Percentiles rank a stretch among this genome's conserved stretches.
Evolutionary conservation across 208 protist species (phyloP).

Genomic region (Leishmania mexicana): DNA sequence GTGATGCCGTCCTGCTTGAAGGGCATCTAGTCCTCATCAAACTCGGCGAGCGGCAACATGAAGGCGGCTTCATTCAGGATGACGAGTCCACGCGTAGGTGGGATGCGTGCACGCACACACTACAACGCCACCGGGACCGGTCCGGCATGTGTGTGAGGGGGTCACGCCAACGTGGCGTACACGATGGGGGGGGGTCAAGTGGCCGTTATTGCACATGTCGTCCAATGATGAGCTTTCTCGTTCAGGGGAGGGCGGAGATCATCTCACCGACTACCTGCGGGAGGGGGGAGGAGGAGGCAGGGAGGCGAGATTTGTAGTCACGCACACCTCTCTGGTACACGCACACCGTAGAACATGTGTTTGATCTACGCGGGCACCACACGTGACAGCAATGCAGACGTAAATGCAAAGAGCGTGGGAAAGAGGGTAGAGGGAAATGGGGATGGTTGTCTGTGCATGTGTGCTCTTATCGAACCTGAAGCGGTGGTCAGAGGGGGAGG

Average conservation of each 20-base stretch:
- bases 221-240: background rate
- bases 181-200: background rate
- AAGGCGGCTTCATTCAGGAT: background rate
- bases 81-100: background rate
- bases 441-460: too few relatives aligned
- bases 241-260: background rate
- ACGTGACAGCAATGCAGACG: too few relatives aligned
- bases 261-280: background rate
- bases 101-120: too few relatives aligned
- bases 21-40: background rate
- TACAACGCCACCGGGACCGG: background rate
- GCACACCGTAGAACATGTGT: too few relatives aligned
- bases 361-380: too few relatives aligned
- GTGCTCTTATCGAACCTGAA: too few relatives aligned
- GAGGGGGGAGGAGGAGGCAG: background rate
- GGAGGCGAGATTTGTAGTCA: too few relatives aligned
- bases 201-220: background rate
- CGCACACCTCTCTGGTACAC: too few relatives aligned
- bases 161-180: background rate
- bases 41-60: too few relatives aligned
- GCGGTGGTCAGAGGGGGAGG: too few relatives aligned
- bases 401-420: too few relatives aligned
- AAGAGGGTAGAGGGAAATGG: too few relatives aligned
- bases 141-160: background rate
- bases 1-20: background rate